Base-by-base conservation (phyloP, 305 asterid genomes). In the Ilex paraguariensis region DNA sequence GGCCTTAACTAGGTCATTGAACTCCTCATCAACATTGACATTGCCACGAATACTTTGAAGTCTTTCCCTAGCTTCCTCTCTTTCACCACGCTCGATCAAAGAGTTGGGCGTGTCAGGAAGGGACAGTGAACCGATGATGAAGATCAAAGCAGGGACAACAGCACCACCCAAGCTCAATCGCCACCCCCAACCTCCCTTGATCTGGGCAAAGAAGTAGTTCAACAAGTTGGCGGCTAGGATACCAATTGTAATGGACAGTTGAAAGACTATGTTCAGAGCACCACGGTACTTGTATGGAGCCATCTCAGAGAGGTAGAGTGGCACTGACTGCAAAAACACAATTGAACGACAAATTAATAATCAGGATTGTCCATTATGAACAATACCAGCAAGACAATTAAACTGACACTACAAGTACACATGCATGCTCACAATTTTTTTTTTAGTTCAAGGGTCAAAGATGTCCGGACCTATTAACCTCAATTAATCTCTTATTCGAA, bases 251-350 rank as follows among this genome's bases (percentile, higher is more conserved):
- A 75, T 75, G 10, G 76, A 55, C 28, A 70, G 10, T 39, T 75
- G 80, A 53, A 75, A 75, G 0, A 57, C 57, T 21, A 52, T 67
- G 57, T 75, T 75, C 3, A 75, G 60, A 0, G 68, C 71, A 0
- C 80, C 80, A 31, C 74, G 71, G 1, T 59, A 56, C 3, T 55
- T 70, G 53, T 55, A 67, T 0, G 77, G 77, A 10, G 80, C 80
- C 68, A 71, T 60, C 52, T 75, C 73, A 2, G 76, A 75, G 2
- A 75, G 71, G 36, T 70, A 75, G 16, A 75, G 66, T 15, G 80
- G 80, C 10, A 67, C 70, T 15, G 74, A 61, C 75, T 70, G 65
- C 60, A 62, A 6, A 2, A 28, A 36, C 42, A 36, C 42, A 36
- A 36, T 36, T 36, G 9, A 36, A 36, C 9, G 3, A 36, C 6